Conservation (phyloP, 768 basidiomycete genomes). For the Tephrocybe sp. region DNA sequence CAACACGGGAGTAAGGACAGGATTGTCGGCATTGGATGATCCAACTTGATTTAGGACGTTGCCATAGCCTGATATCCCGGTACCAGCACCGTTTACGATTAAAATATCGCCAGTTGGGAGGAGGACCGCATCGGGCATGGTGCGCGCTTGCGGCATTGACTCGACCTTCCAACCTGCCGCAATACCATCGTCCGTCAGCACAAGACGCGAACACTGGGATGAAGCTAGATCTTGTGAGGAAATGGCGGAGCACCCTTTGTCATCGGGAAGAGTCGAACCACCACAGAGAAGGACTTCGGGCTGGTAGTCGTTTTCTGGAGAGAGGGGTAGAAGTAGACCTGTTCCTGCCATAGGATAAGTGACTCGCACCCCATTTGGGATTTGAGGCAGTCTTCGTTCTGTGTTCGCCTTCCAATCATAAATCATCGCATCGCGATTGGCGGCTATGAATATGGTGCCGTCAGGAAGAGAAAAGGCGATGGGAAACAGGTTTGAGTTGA, state of each 20-base stretch:
- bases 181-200: constrained; percentile 64
- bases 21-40: constrained; percentile 74
- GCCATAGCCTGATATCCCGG: constrained; percentile 76
- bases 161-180: constrained; percentile 71
- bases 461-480: constrained; percentile 72
- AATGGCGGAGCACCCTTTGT: constrained; percentile 53
- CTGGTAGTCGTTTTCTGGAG: constrained; percentile 55
- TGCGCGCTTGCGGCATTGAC: constrained; percentile 67
- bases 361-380: constrained; percentile 77
- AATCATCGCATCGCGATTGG: constrained; percentile 76
- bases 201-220: constrained; percentile 67
- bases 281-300: constrained; percentile 78
- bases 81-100: constrained; percentile 72
- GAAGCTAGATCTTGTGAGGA: constrained; percentile 75
- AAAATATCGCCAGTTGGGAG: constrained; percentile 74
- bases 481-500: constrained; percentile 83
- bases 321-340: constrained; percentile 69
- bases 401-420: constrained; percentile 70
- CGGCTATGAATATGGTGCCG: constrained; percentile 70
- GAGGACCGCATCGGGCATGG: constrained; percentile 80
- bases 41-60: constrained; percentile 72
- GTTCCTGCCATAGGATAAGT: constrained; percentile 84
- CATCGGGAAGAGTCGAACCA: constrained; percentile 66
- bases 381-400: constrained; percentile 58
- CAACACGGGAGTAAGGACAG: constrained; percentile 65